phyloP scores from a whole-genome alignment of 1,284 basidiomycete species.

The Somion occarium region DNA sequence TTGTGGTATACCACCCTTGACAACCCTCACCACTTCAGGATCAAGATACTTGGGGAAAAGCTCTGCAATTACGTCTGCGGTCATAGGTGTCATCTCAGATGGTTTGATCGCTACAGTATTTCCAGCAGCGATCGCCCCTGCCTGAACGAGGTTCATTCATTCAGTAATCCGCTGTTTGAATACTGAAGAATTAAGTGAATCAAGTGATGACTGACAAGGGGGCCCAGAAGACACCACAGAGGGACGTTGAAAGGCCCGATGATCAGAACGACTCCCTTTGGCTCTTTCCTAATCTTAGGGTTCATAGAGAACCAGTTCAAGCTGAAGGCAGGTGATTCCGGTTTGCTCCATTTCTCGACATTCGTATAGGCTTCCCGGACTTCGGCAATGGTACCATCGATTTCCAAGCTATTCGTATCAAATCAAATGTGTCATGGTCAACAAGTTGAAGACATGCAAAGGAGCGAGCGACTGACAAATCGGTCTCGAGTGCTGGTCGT shows the following conservation, averaged over 20 bases:
- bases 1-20: constrained; percentile 75
- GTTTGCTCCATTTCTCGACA: constrained; percentile 73
- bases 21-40: constrained; percentile 61
- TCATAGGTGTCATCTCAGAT: constrained; percentile 72
- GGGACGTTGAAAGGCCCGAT: constrained; percentile 61
- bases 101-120: constrained; percentile 76
- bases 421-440: too few relatives aligned
- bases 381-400: constrained; percentile 51
- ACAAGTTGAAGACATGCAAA: too few relatives aligned
- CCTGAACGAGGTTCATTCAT: neutral
- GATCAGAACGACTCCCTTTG: constrained; percentile 72
- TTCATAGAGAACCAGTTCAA: constrained; percentile 50
- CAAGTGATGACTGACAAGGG: constrained; percentile 40
- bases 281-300: constrained; percentile 67
- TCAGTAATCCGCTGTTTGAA: too few relatives aligned
- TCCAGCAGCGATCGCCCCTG: constrained; percentile 72
- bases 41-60: constrained; percentile 83
- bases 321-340: constrained; percentile 56
- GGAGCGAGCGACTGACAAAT: constrained; percentile 53
- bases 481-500: constrained; percentile 46
- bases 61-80: constrained; percentile 65
- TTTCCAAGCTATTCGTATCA: constrained; percentile 43
- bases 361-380: constrained; percentile 57
- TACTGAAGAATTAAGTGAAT: too few relatives aligned
- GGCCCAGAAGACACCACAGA: constrained; percentile 46